Evolutionary conservation across 805 yeast genomes (phyloP), one percentile per base, ranked within the genome.

Genomic region (Candida rishiriensis): DNA sequence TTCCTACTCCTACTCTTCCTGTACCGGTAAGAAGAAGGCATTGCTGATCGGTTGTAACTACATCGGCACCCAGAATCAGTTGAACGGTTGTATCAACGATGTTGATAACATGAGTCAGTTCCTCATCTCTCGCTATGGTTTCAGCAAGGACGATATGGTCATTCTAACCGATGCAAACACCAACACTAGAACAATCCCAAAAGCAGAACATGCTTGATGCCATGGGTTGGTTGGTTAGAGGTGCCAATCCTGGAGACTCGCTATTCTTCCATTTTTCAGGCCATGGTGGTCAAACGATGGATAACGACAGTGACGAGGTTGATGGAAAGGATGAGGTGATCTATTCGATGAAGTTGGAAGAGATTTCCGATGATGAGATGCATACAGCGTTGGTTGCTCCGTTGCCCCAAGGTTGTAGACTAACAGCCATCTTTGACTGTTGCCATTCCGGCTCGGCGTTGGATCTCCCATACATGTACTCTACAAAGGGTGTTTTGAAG

Each of bases 361-460:
- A 58, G 3, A 75, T 85, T 44, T 68, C 75, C 3, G 91, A 85
- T 59, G 90, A 85, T 61, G 73, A 71, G 21, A 68, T 84, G 66
- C 88, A 83, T 60, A 77, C 69, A 36, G 67, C 78, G 36, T 62
- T 85, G 73, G 89, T 85, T 18, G 65, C 64, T 42, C 75, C 85
- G 1, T 70, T 85, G 48, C 79, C 73, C 16, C 72, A 78, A 8
- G 93, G 93, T 41, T 81, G 80, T 34, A 72, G 88, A 44, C 66
- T 85, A 38, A 84, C 89, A 3, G 88, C 89, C 0, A 64, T 85
- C 42, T 84, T 81, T 53, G 93, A 85, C 61, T 79, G 85, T 10
- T 85, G 93, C 61, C 91, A 85, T 58, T 83, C 88, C 0, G 91
- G 90, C 10, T 76, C 88, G 1, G 88, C 75, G 3, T 64, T 85